A percentile compares a stretch with the other conserved stretches of the same genome.
phyloP scores from a whole-genome alignment of 768 basidiomycete genomes.

The Lyophyllum atratum region DNA sequence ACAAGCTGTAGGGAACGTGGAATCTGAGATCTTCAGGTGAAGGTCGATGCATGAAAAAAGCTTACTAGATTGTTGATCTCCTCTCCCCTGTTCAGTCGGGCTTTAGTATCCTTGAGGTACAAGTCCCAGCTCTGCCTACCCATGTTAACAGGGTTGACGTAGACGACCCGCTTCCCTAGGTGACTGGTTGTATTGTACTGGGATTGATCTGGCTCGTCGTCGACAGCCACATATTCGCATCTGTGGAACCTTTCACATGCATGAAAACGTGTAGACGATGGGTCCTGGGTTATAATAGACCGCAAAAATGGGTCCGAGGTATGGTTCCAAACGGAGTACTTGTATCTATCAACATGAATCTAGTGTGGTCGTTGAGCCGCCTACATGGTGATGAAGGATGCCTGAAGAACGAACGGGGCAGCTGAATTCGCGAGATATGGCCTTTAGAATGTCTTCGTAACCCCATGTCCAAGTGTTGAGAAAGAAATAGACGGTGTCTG shows the following conservation, averaged over 20 bases:
- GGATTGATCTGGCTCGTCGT: slow-evolving; percentile 26
- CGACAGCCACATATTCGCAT: slow-evolving; percentile 61
- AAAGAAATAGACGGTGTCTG: slow-evolving; percentile 73
- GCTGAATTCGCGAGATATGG: slow-evolving; percentile 65
- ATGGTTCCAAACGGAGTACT: slow-evolving; percentile 63
- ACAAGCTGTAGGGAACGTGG: slow-evolving; percentile 53
- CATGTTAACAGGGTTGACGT: slow-evolving; percentile 84
- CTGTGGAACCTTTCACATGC: slow-evolving; percentile 87
- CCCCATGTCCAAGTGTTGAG: slow-evolving; percentile 97
- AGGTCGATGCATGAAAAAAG: not conserved
- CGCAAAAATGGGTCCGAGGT: slow-evolving; percentile 63
- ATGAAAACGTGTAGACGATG: slow-evolving; percentile 77
- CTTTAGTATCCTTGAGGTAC: slow-evolving; percentile 42
- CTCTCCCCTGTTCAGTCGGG: slow-evolving; percentile 41
- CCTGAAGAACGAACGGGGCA: slow-evolving; percentile 44
- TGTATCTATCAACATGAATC: slow-evolving; percentile 94
- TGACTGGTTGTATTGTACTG: slow-evolving; percentile 37
- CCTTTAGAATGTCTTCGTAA: slow-evolving; percentile 89
- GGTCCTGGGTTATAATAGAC: slow-evolving; percentile 60
- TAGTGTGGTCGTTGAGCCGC: slow-evolving; percentile 23
- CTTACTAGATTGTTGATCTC: slow-evolving; percentile 66
- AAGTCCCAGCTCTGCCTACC: slow-evolving; percentile 51
- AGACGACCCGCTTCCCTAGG: slow-evolving; percentile 65
- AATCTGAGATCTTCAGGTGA: not conserved
- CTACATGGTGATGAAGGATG: not conserved